phyloP scores from a whole-genome alignment of 1,284 basidiomycete species.

The Ustilago esculenta region DNA sequence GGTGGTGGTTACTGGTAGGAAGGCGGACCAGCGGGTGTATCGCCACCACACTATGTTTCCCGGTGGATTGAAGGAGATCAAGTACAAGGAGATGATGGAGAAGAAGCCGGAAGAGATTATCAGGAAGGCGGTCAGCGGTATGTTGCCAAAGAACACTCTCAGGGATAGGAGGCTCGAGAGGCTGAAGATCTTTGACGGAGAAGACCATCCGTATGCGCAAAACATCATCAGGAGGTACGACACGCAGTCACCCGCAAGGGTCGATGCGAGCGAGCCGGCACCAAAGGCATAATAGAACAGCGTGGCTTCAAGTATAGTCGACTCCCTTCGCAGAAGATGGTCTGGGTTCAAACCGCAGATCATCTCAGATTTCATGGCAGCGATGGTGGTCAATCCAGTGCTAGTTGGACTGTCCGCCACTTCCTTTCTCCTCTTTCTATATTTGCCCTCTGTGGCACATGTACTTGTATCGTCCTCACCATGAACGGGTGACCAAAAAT shows the following conservation, averaged over 20 bases:
- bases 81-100: constrained; percentile 66
- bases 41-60: constrained; percentile 91
- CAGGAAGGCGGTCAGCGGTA: constrained; percentile 64
- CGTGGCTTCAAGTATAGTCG: too few relatives aligned
- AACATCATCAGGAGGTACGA: constrained; percentile 48
- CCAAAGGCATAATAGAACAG: constrained; percentile 16
- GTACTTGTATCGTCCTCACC: constrained; percentile 39
- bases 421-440: neutral
- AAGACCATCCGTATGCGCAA: constrained; percentile 59
- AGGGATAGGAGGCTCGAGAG: constrained; percentile 63
- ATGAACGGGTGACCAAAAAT: too few relatives aligned
- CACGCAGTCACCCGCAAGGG: neutral
- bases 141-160: constrained; percentile 67
- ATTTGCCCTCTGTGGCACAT: constrained; percentile 1
- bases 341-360: too few relatives aligned
- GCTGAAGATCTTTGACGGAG: constrained; percentile 62
- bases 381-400: too few relatives aligned
- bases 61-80: constrained; percentile 80
- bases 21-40: constrained; percentile 87
- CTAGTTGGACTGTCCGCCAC: too few relatives aligned
- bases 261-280: constrained; percentile 4
- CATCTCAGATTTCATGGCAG: too few relatives aligned
- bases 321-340: too few relatives aligned
- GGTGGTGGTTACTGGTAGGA: constrained; percentile 88
- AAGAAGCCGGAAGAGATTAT: constrained; percentile 82